Evolutionary conservation across 2,329 filamentous ascomycete genomes (phyloP).

Genomic region (Cryoendolithus antarcticus): DNA sequence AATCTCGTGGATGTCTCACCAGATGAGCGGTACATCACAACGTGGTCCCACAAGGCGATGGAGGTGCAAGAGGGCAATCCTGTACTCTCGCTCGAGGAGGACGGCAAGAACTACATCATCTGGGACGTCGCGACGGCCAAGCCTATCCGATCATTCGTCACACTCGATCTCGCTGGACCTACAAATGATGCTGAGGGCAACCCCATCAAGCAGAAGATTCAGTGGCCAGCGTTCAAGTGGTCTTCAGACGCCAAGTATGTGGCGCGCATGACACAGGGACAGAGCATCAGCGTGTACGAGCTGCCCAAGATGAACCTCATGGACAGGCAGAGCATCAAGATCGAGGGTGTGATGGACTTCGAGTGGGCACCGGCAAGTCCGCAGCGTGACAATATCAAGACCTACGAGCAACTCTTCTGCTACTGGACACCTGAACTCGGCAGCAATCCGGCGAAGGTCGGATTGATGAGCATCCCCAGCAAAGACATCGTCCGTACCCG

Average conservation of each 20-base stretch:
- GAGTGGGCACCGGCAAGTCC: slow-evolving; percentile 87
- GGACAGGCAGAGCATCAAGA: slow-evolving; percentile 86
- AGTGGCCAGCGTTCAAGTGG: slow-evolving; percentile 99
- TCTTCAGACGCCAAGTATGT: slow-evolving; percentile 96
- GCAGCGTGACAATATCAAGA: slow-evolving; percentile 73
- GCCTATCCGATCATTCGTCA: slow-evolving; percentile 85
- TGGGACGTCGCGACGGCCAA: slow-evolving; percentile 90
- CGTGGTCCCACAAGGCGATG: slow-evolving; percentile 92
- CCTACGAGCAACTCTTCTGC: slow-evolving; percentile 89
- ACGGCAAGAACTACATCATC: slow-evolving; percentile 98
- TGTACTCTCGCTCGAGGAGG: slow-evolving; percentile 64
- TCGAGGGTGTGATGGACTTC: slow-evolving; percentile 93
- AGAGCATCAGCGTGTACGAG: slow-evolving; percentile 86
- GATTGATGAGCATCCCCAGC: slow-evolving; percentile 87
- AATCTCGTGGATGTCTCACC: slow-evolving; percentile 96
- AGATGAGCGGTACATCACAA: slow-evolving; percentile 81
- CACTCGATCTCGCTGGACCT: slow-evolving; percentile 63
- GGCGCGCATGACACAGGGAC: slow-evolving; percentile 74
- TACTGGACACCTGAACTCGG: slow-evolving; percentile 99
- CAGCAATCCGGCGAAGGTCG: slow-evolving; percentile 95
- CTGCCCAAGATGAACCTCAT: slow-evolving; percentile 78
- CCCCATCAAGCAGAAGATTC: slow-evolving; percentile 75
- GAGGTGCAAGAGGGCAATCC: slow-evolving; percentile 83
- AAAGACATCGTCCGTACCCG: slow-evolving; percentile 89
- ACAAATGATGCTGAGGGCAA: slow-evolving; percentile 48